Percentiles rank a stretch among this genome's conserved stretches.
Evolutionary conservation across 2,329 filamentous ascomycete genomes (phyloP).

Genomic region (Fusarium piperis): DNA sequence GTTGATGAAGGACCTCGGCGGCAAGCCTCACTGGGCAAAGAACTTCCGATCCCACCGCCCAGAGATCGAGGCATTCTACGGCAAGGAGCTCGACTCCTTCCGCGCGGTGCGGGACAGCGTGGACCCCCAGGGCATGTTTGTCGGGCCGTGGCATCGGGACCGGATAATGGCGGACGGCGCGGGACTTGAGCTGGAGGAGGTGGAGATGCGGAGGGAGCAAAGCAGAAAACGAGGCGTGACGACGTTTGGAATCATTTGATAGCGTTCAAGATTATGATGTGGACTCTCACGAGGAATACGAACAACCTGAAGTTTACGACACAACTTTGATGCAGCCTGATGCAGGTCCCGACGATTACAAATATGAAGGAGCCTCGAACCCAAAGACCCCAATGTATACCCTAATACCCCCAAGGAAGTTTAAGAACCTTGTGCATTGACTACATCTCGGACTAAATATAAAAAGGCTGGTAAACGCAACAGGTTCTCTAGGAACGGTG

Average conservation of each 20-base stretch:
- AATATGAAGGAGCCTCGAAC: neutral
- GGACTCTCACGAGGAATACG: constrained; percentile 5
- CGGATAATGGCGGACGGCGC: constrained; percentile 61
- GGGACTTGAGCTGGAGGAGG: constrained; percentile 50
- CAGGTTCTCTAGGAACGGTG: constrained; percentile 8
- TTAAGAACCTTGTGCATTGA: constrained; percentile 20
- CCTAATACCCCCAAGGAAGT: neutral
- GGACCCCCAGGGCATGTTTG: constrained; percentile 86
- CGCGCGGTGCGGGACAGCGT: constrained; percentile 73
- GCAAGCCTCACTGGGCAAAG: constrained; percentile 91
- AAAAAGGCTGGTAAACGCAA: constrained; percentile 6
- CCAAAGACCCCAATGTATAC: neutral
- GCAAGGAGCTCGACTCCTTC: constrained; percentile 72
- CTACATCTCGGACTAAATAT: constrained; percentile 23
- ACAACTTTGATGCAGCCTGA: neutral
- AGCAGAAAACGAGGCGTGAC: constrained; percentile 41
- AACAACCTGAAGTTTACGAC: neutral
- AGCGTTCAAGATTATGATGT: constrained; percentile 11
- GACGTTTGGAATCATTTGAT: constrained; percentile 37
- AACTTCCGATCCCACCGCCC: constrained; percentile 75
- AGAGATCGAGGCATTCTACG: constrained; percentile 76
- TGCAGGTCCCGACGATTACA: neutral
- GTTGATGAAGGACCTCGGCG: constrained; percentile 86
- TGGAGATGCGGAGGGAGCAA: constrained; percentile 44
- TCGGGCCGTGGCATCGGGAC: constrained; percentile 88